A percentile compares a stretch with the other conserved stretches of the same genome.
Conservation (phyloP, 1,139 yeast genomes). For the Candida mesenterica region DNA sequence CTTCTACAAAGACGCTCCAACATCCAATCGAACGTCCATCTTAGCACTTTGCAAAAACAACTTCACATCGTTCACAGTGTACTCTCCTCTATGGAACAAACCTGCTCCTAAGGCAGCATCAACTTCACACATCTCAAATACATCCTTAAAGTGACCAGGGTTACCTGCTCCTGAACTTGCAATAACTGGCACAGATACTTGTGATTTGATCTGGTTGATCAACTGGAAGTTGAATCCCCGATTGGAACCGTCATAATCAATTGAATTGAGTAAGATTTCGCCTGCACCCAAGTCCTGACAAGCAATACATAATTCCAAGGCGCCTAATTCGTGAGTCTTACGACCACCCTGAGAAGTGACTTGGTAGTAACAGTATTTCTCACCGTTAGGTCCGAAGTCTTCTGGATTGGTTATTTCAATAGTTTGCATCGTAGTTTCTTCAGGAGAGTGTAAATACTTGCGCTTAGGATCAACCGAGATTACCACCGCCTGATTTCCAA, state of each 20-base stretch:
- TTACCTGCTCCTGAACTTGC: slow-evolving; percentile 97
- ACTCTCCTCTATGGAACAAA: slow-evolving; percentile 93
- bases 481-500: slow-evolving; percentile 96
- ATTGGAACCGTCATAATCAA: slow-evolving; percentile 94
- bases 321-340: slow-evolving; percentile 84
- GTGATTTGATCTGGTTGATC: slow-evolving; percentile 68
- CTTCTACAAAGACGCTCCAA: background rate
- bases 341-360: slow-evolving; percentile 97
- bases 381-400: slow-evolving; percentile 76
- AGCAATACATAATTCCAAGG: slow-evolving; percentile 81
- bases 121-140: slow-evolving; percentile 72
- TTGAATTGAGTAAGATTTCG: slow-evolving; percentile 85
- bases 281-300: slow-evolving; percentile 97
- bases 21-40: slow-evolving; percentile 38
- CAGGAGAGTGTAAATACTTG: slow-evolving; percentile 63
- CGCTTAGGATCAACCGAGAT: slow-evolving; percentile 95
- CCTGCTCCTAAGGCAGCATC: slow-evolving; percentile 99
- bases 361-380: slow-evolving; percentile 85
- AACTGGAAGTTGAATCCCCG: slow-evolving; percentile 89
- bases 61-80: slow-evolving; percentile 82
- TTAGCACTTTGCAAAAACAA: slow-evolving; percentile 46
- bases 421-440: slow-evolving; percentile 55
- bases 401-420: slow-evolving; percentile 49
- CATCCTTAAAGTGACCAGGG: slow-evolving; percentile 87
- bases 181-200: slow-evolving; percentile 85